phyloP scores from a whole-genome alignment of 1,284 basidiomycete genomes.

The Amylostereum chailletii region DNA sequence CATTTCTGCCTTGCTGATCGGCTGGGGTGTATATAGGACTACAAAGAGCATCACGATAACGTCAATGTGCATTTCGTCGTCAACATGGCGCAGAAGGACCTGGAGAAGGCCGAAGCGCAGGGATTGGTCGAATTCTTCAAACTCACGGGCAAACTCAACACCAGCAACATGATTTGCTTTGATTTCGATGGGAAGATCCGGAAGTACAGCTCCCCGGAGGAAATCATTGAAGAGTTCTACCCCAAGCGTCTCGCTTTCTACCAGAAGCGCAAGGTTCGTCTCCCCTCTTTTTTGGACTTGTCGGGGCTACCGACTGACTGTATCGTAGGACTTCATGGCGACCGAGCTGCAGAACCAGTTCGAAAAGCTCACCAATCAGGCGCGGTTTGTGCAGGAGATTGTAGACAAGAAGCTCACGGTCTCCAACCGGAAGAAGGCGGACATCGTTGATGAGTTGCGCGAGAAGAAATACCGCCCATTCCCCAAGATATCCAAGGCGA shows the following conservation, averaged over 20 bases:
- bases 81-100: slow-evolving; percentile 72
- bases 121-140: slow-evolving; percentile 93
- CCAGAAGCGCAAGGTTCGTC: slow-evolving; percentile 83
- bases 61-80: slow-evolving; percentile 88
- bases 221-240: slow-evolving; percentile 93
- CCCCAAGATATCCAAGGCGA: slow-evolving; percentile 69
- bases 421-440: slow-evolving; percentile 85
- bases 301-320: not conserved
- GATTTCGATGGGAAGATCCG: slow-evolving; percentile 95
- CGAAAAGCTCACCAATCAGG: slow-evolving; percentile 90
- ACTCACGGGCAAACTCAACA: slow-evolving; percentile 74
- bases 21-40: slow-evolving; percentile 53
- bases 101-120: slow-evolving; percentile 84
- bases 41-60: slow-evolving; percentile 94
- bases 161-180: slow-evolving; percentile 98
- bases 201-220: slow-evolving; percentile 86
- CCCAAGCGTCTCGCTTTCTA: slow-evolving; percentile 86
- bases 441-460: slow-evolving; percentile 82
- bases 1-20: not conserved
- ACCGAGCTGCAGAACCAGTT: slow-evolving; percentile 78
- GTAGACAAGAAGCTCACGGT: slow-evolving; percentile 84
- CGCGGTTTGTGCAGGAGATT: slow-evolving; percentile 96
- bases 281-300: not conserved
- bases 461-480: slow-evolving; percentile 84
- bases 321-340: slow-evolving; percentile 71